A percentile compares a stretch with the other conserved stretches of the same genome.
Conservation (phyloP, 2,329 filamentous ascomycete genomes). For the Fusarium denticulatum region DNA sequence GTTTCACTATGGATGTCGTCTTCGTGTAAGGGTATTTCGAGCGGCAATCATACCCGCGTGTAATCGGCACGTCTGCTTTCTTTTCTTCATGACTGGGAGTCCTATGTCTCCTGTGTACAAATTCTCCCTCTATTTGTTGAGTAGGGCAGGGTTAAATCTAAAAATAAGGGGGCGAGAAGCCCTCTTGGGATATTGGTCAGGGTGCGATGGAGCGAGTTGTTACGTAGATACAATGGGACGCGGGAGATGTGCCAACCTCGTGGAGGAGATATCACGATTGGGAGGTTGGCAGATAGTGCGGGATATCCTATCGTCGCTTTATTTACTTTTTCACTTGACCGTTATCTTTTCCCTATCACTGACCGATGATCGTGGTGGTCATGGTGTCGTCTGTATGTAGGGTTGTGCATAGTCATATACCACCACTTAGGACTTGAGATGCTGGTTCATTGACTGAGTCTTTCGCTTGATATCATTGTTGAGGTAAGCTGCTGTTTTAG, state of each 20-base stretch:
- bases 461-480: background rate
- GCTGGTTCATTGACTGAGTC: constrained; percentile 5
- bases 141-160: constrained; percentile 19
- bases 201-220: constrained; percentile 33
- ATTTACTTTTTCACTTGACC: constrained; percentile 44
- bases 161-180: constrained; percentile 33
- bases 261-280: constrained; percentile 21
- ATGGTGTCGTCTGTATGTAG: constrained; percentile 44
- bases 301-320: constrained; percentile 45
- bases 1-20: constrained; percentile 3
- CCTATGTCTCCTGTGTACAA: constrained; percentile 41
- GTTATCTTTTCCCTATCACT: constrained; percentile 37
- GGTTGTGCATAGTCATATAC: constrained; percentile 46
- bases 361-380: constrained; percentile 34
- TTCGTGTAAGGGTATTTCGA: constrained; percentile 8
- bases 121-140: constrained; percentile 7
- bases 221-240: constrained; percentile 19
- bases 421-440: constrained; percentile 33
- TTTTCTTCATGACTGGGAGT: constrained; percentile 35
- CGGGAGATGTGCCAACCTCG: constrained; percentile 21
- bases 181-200: constrained; percentile 37
- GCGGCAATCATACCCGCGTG: constrained; percentile 31
- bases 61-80: constrained; percentile 38
- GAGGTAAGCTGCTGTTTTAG: no score
- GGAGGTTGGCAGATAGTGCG: constrained; percentile 34